Evolutionary conservation across 768 basidiomycete species (phyloP), one percentile per base, ranked within the genome.

Genomic region (Tricholoma sp.): DNA sequence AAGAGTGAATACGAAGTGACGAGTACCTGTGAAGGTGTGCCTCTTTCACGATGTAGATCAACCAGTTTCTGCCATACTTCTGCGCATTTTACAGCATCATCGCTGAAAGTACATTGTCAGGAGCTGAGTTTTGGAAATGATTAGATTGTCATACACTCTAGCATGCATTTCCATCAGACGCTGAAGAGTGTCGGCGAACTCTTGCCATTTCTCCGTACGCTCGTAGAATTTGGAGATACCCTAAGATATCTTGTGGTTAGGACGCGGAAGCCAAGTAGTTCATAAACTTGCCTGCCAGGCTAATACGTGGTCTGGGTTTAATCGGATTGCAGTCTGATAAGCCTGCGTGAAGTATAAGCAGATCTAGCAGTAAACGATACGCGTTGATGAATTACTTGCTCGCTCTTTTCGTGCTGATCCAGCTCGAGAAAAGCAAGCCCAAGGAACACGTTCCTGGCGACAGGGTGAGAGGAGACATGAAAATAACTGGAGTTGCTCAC

Each of bases 391-490:
- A 63, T 79, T 81, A 96, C 94, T 84, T 88, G 83, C 76, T 98
- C 94, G 75, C 94, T 89, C 67, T 85, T 74, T 37, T 85, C 80
- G 18, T 75, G 69, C 53, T 89, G 80, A 28, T 83, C 83, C 2
- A 95, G 74, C 66, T 96, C 91, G 10, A 92, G 75, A 20, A 81
- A 76, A 1, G 97, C 85, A 10, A 97, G 73, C 2, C 86, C 94
- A 28, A 91, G 79, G 66, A 94, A 97, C 20, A 97, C 88, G 67
- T 89, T 82, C 4, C 95, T 98, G 67, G 15, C 10, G 12, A 6
- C 17, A 17, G 15, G 24, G 20, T 59, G 32, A 55, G 37, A 13
- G 12, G 12, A 28, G 29, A 32, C 31, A 0, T 29, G 9, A 13
- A 7, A 20, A 13, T 37, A 20, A 33, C 18, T 47, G 42, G n/a